Percentiles rank a stretch among this genome's conserved stretches.
Conservation (phyloP, 1,284 basidiomycete species). For the Mycosarcoma maydis region DNA sequence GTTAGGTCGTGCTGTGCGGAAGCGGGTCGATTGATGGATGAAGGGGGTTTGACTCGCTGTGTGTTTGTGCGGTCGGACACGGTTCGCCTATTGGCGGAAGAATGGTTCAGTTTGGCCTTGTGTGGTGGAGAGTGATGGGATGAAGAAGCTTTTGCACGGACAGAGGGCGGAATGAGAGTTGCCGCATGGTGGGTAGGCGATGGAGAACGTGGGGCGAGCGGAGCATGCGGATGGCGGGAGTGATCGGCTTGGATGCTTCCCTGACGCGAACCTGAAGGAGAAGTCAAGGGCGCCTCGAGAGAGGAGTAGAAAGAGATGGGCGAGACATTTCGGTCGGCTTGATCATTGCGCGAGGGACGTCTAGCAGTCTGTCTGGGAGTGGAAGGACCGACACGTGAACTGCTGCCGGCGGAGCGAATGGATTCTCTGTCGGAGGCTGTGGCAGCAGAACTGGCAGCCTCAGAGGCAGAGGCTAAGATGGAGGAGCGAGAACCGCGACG, state of each 20-base stretch:
- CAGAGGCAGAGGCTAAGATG: slow-evolving; percentile 36
- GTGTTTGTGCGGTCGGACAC: no score
- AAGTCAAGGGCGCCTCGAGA: slow-evolving; percentile 15
- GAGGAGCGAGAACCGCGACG: slow-evolving; percentile 43
- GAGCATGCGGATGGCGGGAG: no score
- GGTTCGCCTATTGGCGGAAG: no score
- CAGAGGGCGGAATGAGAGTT: neutral
- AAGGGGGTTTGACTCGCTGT: no score
- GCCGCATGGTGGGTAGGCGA: slow-evolving; percentile 3
- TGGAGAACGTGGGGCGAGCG: neutral
- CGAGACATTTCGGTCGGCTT: slow-evolving; percentile 19
- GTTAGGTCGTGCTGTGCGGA: no score
- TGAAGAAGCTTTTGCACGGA: neutral
- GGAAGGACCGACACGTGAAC: slow-evolving; percentile 19
- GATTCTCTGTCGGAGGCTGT: slow-evolving; percentile 24
- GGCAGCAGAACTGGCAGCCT: slow-evolving; percentile 5
- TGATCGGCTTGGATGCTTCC: slow-evolving; percentile 15
- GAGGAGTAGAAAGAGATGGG: slow-evolving; percentile 43
- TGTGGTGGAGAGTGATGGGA: no score
- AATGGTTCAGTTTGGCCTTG: no score
- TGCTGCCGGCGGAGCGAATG: slow-evolving; percentile 31
- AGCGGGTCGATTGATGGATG: no score
- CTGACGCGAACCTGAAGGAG: slow-evolving; percentile 23
- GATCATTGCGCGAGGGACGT: slow-evolving; percentile 11
- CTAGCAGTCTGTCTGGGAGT: slow-evolving; percentile 16